Evolutionary conservation across 1,284 basidiomycete genomes (phyloP), one percentile per base, ranked within the genome.

Genomic region (Cryptococcus sp.): DNA sequence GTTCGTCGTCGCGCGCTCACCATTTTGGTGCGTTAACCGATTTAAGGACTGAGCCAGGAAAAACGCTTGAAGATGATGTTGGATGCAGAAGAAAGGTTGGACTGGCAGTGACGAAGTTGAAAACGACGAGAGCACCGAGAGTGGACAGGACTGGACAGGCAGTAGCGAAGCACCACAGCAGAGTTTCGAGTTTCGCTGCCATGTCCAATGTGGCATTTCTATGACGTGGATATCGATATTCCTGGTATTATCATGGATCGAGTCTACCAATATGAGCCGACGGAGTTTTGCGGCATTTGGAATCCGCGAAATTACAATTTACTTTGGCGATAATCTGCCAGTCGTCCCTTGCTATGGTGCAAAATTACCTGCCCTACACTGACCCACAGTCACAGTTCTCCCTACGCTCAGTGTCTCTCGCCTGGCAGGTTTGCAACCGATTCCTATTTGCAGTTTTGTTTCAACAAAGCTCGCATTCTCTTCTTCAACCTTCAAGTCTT

Each of bases 211-310:
- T 60, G 62, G 62, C 62, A 61, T 46, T 50, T 59, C 50, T 15
- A 16, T 64, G 64, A 65, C 64, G 64, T 66, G 61, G 8, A n/a
- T 19, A 45, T n/a, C 13, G 31, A 35, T 10, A 35, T 35, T 8
- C 31, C 7, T 35, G 8, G 7, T 35, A 8, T 35, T 35, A 35
- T 35, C 31, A 57, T 54, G 53, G 42, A 20, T 22, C 42, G 17
- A n/a, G 25, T 20, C 27, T n/a, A 38, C 11, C 49, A 46, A 19
- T 27, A 57, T 47, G 41, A 45, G 2, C 25, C 27, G 20, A 48
- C 66, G 66, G 66, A 50, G 64, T 66, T 68, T 58, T 52, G 45
- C 66, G 66, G 61, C 60, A 50, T 66, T 66, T 60, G 47, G 57
- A 5, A 47, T 47, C 27, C 15, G 45, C 59, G 67, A 66, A 65